Evolutionary conservation across 805 yeast species (phyloP), one percentile per base, ranked within the genome.

Genomic region (Lachancea dasiensis): DNA sequence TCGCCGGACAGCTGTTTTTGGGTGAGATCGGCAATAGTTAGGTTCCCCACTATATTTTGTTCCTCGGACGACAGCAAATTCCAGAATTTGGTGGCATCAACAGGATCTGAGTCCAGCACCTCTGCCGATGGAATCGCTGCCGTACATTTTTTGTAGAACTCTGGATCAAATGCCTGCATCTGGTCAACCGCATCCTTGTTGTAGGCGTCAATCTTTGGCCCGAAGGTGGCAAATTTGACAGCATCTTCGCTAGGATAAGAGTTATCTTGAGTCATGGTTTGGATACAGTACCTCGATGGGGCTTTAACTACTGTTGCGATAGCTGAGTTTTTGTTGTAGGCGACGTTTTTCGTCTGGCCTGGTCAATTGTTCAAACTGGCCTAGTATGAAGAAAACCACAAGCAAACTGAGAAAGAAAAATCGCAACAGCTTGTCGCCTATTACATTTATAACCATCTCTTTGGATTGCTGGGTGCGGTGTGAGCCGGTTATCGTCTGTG

Each of bases 1-100:
- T 70, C 65, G 6, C 75, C 74, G 3, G 58, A 39, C 15, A 74
- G 69, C 38, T 80, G 70, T 44, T 65, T 60, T 6, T 45, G 52
- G 15, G 65, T 67, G 35, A 75, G 61, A 8, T 61, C 63, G 3
- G 59, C 46, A 13, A 74, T 70, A 0, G 72, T 43, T 15, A 60
- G 44, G 20, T 64, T 68, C 14, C 75, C 72, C 51, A 73, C 55
- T 10, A 53, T 72, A 14, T 48, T 56, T 24, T 63, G 58, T 47
- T 73, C 78, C 30, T 53, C 51, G 6, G 46, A 50, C 17, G 51
- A 28, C 16, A 64, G 50, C 11, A 39, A 26, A 15, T 33, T 19
- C 34, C 45, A 43, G 27, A 43, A 50, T 16, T 38, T 36, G 5
- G 45, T 37, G 6, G 56, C 53, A 20, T 50, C 45, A 13, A 51